Base-by-base conservation (phyloP, 1,284 basidiomycete genomes). In the Microbotryomycetes sp. region DNA sequence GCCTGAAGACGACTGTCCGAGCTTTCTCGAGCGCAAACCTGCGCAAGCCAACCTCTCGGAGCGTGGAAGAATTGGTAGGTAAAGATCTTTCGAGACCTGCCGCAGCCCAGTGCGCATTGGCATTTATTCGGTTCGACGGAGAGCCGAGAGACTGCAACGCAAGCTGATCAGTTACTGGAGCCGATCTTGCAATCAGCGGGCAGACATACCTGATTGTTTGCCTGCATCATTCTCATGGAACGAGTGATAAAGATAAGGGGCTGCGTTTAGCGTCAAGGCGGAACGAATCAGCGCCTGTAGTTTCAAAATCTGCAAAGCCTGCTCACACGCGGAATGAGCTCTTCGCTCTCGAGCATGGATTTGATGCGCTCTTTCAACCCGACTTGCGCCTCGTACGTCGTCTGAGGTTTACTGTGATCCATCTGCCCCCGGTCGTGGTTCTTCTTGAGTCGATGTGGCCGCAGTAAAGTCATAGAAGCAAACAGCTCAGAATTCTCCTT, bases 91-190 rank as follows among this genome's bases (percentile, higher is more conserved):
- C 60, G 28, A 71, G 77, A 0, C 79, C 78, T 30, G 70, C 73
- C 0, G 75, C 72, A 2, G 78, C 78, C 76, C 77, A 79, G 73
- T 78, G 27, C 79, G 80, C 64, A 76, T 75, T 4, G 57, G 91
- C 86, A 73, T 88, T 90, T 74, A 93, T 85, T 23, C 90, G 82
- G 70, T 91, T 91, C 1, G 89, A 86, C 0, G 89, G 89, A 2
- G 87, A 87, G 24, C 87, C 87, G 27, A 91, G 81, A 1, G 80
- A 78, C 35, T 41, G 35, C 18, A 9, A 9, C 35, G n/a, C n/a
- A n/a, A n/a, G n/a, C n/a, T n/a, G n/a, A n/a, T n/a, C n/a, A n/a
- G n/a, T n/a, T n/a, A n/a, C n/a, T n/a, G n/a, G n/a, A n/a, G n/a
- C n/a, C n/a, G n/a, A n/a, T n/a, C n/a, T n/a, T n/a, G n/a, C n/a